Evolutionary conservation across 2,329 filamentous ascomycete species (phyloP), one percentile per base, ranked within the genome.

Genomic region (Tympanopsis confertula): DNA sequence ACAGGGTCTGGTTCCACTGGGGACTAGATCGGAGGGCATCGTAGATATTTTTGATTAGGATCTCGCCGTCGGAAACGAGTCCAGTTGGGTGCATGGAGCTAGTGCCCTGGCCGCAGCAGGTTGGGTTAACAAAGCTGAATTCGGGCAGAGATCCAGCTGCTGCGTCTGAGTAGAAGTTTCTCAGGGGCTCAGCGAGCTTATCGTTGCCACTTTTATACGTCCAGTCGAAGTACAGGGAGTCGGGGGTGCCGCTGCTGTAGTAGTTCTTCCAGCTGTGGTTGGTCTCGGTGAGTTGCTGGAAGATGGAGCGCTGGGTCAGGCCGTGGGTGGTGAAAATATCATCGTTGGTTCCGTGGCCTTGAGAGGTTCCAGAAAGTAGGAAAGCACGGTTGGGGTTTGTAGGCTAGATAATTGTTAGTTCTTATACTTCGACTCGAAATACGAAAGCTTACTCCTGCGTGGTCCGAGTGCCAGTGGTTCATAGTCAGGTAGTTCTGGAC

Each of bases 251-350:
- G 15, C 52, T 59, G 28, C 59, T 53, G 46, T 60, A 55, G 49
- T 68, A 69, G 49, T 68, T 66, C 38, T 54, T 57, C 65, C 65
- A 69, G 30, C 51, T 51, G 42, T 61, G 55, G 39, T 51, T 50
- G 14, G 51, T 50, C 38, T 65, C 60, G 0, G 53, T 57, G 18
- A 68, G 46, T 10, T 56, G 49, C 50, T 65, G 53, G 51, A 65
- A 66, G 45, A 66, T 58, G 40, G 52, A 53, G 35, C 41, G 45
- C 42, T 54, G 50, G 33, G 45, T 42, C 38, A 56, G 47, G 5
- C 10, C 52, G 44, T 42, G 56, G 42, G 33, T 44, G 12, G 45
- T 41, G 38, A 52, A 50, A 20, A 38, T 41, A 1, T 47, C 45
- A 36, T 54, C 50, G 42, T 57, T 56, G 5, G 35, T 35, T 20